Base-by-base conservation (phyloP, 768 basidiomycete species). In the Erythrobasidium yunnanense region DNA sequence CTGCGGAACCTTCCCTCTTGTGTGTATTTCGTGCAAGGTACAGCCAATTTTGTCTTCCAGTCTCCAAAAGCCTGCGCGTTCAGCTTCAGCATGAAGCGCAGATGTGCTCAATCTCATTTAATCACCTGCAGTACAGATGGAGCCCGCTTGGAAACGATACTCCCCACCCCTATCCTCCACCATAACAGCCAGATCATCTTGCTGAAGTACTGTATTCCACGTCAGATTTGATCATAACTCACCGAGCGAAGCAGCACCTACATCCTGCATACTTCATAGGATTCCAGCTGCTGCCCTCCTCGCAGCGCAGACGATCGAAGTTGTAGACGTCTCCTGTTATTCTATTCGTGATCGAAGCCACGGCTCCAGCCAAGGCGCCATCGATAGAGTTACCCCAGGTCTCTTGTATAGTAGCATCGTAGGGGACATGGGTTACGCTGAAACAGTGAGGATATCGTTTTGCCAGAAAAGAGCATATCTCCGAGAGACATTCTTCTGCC, bases 41-140 rank as follows among this genome's bases (percentile, higher is more conserved):
- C 84, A 77, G 5, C 87, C 88, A 58, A 86, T 81, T 77, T 88
- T 88, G 76, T 88, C 86, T 69, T 80, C 74, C 77, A 88, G 79
- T 18, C 86, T 80, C 87, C 87, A 88, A 68, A 82, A 84, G 23
- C 87, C 87, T 86, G 38, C 38, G 11, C 38, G 38, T 11, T 42
- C 38, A 42, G 38, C 38, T 42, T 42, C n/a, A 42, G n/a, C n/a
- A 42, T n/a, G n/a, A 42, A n/a, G 11, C 38, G 38, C 38, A 42
- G 11, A 42, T n/a, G n/a, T 42, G 38, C 38, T 11, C 11, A 11
- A n/a, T n/a, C 11, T 11, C 38, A 42, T 42, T 42, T 42, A n/a
- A n/a, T n/a, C n/a, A 42, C 38, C 38, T 11, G 50, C 50, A 8
- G 50, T 52, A 52, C 50, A 52, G 15, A 52, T 52, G 50, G 50